Evolutionary conservation across 1,284 basidiomycete species (phyloP).

Genomic region (Trichosporon sp.): DNA sequence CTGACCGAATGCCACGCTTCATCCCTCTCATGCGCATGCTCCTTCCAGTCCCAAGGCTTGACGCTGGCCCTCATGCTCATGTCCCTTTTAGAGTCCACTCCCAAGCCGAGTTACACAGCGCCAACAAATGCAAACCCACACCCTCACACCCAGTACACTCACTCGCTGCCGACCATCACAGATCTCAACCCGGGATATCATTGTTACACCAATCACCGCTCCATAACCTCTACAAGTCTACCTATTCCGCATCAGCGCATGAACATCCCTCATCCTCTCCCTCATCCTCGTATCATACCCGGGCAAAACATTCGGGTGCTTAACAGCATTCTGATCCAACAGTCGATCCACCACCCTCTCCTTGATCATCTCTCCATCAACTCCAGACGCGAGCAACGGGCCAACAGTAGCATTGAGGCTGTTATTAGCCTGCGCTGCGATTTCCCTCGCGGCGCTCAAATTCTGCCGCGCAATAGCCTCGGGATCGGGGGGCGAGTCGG

Average conservation of each 20-base stretch:
- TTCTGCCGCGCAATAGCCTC: neutral
- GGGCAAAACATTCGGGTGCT: neutral
- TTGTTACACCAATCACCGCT: too few species aligned
- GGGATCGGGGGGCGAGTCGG: neutral
- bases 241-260: neutral
- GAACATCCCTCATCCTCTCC: neutral
- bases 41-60: too few species aligned
- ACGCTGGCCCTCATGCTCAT: too few species aligned
- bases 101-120: too few species aligned
- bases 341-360: neutral
- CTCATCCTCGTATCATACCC: neutral
- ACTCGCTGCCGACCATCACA: too few species aligned
- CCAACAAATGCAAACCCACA: too few species aligned
- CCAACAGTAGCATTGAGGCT: neutral
- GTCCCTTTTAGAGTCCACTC: too few species aligned
- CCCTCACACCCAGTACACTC: too few species aligned
- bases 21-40: too few species aligned
- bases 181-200: too few species aligned
- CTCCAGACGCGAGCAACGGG: neutral
- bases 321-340: neutral
- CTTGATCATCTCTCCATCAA: neutral
- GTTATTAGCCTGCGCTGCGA: neutral
- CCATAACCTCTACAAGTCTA: too few species aligned
- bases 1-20: too few species aligned
- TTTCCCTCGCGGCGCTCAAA: neutral